phyloP scores from a whole-genome alignment of 768 basidiomycete genomes.

The Fomitopsis serialis region DNA sequence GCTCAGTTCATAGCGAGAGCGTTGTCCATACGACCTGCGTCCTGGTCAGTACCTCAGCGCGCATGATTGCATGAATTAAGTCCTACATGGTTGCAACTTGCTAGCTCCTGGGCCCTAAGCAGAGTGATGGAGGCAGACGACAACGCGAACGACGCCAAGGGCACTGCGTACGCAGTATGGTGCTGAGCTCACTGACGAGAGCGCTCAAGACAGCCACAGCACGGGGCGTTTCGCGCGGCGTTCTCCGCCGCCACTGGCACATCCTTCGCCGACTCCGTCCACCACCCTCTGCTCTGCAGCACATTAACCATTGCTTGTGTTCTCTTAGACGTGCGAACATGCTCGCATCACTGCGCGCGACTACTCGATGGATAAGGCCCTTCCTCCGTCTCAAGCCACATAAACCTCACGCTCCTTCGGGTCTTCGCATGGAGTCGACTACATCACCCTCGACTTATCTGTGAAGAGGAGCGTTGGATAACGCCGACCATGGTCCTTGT shows the following conservation, averaged over 20 bases:
- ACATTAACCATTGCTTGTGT: too few relatives aligned
- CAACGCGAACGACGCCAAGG: background rate
- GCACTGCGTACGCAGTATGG: background rate
- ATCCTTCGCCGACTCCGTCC: too few relatives aligned
- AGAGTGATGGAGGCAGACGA: background rate
- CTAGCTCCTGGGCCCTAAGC: background rate
- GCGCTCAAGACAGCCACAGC: too few relatives aligned
- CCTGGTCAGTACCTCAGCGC: background rate
- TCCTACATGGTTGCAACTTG: background rate
- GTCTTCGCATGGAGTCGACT: background rate
- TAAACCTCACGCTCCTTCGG: background rate
- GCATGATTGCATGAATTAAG: too few relatives aligned
- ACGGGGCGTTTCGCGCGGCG: too few relatives aligned
- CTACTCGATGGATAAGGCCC: too few relatives aligned
- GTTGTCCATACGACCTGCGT: constrained; percentile 3
- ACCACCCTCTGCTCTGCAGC: too few relatives aligned
- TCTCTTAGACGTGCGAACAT: too few relatives aligned
- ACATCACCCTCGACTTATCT: constrained; percentile 34
- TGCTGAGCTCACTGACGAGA: too few relatives aligned
- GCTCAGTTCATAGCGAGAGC: constrained; percentile 55
- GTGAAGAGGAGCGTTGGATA: constrained; percentile 54
- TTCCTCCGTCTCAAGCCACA: too few relatives aligned
- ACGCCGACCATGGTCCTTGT: constrained; percentile 70
- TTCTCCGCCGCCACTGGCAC: too few relatives aligned
- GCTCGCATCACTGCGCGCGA: too few relatives aligned